A percentile compares a stretch with the other conserved stretches of the same genome.
phyloP scores from a whole-genome alignment of 768 basidiomycete genomes.

The Hericium coralloides region DNA sequence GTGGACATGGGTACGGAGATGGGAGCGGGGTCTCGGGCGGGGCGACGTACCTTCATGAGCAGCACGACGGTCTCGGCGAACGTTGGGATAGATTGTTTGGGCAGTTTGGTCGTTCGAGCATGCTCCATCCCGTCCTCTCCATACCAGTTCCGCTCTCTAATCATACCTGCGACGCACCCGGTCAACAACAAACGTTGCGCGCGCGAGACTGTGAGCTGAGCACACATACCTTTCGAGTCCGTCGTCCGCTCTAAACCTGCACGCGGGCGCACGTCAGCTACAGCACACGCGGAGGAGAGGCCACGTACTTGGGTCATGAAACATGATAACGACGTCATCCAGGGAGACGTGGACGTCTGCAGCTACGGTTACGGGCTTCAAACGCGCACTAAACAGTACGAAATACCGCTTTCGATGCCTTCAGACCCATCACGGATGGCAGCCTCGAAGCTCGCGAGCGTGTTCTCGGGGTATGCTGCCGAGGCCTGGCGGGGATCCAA shows the following conservation, averaged over 20 bases:
- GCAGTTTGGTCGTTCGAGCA: slow-evolving; percentile 69
- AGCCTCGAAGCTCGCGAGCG: slow-evolving; percentile 88
- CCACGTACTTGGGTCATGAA: slow-evolving; percentile 78
- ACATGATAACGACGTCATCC: slow-evolving; percentile 88
- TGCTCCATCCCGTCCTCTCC: slow-evolving; percentile 55
- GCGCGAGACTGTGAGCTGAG: not conserved
- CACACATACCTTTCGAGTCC: slow-evolving; percentile 49
- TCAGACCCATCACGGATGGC: slow-evolving; percentile 94
- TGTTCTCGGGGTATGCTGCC: slow-evolving; percentile 85
- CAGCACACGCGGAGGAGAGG: not conserved
- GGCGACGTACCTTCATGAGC: slow-evolving; percentile 58
- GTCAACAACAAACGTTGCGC: slow-evolving; percentile 5
- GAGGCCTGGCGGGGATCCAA: slow-evolving; percentile 70
- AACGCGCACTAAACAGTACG: slow-evolving; percentile 10
- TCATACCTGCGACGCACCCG: slow-evolving; percentile 38
- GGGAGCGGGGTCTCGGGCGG: slow-evolving; percentile 5
- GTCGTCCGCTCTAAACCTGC: slow-evolving; percentile 73
- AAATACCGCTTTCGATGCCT: slow-evolving; percentile 95
- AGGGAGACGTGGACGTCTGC: slow-evolving; percentile 92
- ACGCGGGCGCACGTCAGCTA: not conserved
- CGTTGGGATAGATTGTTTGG: slow-evolving; percentile 85
- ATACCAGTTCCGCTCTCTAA: slow-evolving; percentile 40
- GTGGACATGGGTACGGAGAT: not conserved
- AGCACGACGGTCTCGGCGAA: slow-evolving; percentile 76
- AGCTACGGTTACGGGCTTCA: slow-evolving; percentile 37